Base-by-base conservation (phyloP, 345 rosid genomes). In the Citrus mangshanensis region DNA sequence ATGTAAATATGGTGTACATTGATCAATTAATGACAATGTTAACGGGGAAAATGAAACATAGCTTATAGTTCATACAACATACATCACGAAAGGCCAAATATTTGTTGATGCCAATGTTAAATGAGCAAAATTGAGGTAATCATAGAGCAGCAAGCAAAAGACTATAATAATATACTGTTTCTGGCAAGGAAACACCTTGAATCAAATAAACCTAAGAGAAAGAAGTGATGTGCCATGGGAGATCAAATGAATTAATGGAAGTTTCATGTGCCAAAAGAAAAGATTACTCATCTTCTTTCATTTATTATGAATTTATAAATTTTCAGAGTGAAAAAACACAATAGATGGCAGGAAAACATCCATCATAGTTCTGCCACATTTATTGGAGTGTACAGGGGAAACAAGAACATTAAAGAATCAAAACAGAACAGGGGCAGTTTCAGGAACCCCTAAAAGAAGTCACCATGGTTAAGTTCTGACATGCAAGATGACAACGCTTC, bases 401-500 rank as follows among this genome's bases (percentile, higher is more conserved):
- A 60, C 56, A 60, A 74, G 35, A 37, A 40, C 18, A 28, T 21
- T 34, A 4, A 5, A 64, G 7, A 75, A 63, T 46, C 32, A 2
- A 75, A 63, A n/a, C 30, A 63, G 37, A 62, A 27, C 34, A 42
- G 13, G 69, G 70, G 22, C 46, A 19, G 14, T 42, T 10, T 75
- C 65, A 7, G 13, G 16, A 21, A 54, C 64, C 34, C 56, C 70
- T 46, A 75, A 7, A 42, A 42, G 49, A 82, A 68, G 68, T 75
- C 79, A 79, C 86, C 68, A 65, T 78, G 80, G 25, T 84, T 78
- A 25, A 92, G 91, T 82, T 92, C 96, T 24, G 89, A 86, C 19
- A 79, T 40, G 55, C 96, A 92, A 5, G 89, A 83, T 4, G 84
- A 84, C 66, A 92, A 76, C 32, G 93, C 96, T 72, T 87, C 85